Base-by-base conservation (phyloP, 352 stramenopile species). In the Phytophthora ohioensis region DNA sequence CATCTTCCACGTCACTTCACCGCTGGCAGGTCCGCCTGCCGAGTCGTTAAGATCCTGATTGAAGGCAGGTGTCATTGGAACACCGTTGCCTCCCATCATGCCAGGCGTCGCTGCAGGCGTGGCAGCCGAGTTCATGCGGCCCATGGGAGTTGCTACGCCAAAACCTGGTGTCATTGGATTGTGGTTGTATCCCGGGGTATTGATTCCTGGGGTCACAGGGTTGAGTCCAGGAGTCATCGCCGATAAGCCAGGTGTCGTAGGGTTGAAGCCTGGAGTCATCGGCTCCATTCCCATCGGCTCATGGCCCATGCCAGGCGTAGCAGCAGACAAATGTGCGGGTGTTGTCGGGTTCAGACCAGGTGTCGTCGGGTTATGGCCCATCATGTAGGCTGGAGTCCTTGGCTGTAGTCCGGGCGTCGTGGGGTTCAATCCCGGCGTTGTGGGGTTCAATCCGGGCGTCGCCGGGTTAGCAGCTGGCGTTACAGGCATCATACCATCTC, bases 121-220 rank as follows among this genome's bases (percentile, higher is more conserved):
- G 15, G 62, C 75, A 5, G 85, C 80, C 9, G 81, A 88, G 55
- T 82, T 86, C 80, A 94, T 87, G 32, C 88, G 86, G 55, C 85
- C 83, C 54, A 94, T 80, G 12, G 88, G 88, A n/a, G 88, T 96
- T 43, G 84, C 80, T 21, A 93, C 82, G 32, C 91, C 93, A 62
- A 86, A 82, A 27, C 90, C 90, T n/a, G 90, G 90, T 5, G 90
- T 96, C 82, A 93, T 96, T 45, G 90, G 90, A 57, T 95, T 96
- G 76, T 95, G 85, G 57, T 89, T 88, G 59, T 92, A 95, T 6
- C 88, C 88, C 54, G 88, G 86, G 8, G 88, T 95, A 64, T 91
- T 92, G 61, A 95, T 79, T 49, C 88, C 87, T 36, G 88, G 88
- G 12, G 88, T 95, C 12, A 93, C 84, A 4, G 88, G 88, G 67